Evolutionary conservation across 352 stramenopile species (phyloP).

Genomic region (Phytopythium boreale): DNA sequence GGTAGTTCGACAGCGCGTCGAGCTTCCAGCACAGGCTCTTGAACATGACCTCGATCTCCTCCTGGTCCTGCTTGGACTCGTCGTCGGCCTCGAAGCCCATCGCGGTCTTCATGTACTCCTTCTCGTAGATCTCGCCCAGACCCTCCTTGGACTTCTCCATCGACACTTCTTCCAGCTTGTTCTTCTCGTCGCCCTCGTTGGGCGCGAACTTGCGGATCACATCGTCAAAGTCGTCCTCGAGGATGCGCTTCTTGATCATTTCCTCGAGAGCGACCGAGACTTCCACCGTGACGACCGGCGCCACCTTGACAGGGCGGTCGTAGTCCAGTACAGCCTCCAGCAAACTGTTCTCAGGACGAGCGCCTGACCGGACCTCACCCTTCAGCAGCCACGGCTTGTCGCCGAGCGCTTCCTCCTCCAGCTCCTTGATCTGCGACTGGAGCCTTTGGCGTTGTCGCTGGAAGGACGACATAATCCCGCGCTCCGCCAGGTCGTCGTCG

Average conservation of each 20-base stretch:
- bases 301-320: constrained; percentile 88
- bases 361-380: constrained; percentile 85
- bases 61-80: constrained; percentile 90
- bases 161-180: constrained; percentile 91
- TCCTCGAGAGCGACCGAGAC: constrained; percentile 91
- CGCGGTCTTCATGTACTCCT: constrained; percentile 95
- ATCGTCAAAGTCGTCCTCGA: constrained; percentile 95
- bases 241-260: constrained; percentile 93
- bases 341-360: constrained; percentile 91
- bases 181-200: constrained; percentile 73
- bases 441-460: constrained; percentile 63
- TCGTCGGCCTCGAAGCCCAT: constrained; percentile 92
- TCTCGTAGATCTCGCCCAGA: constrained; percentile 94
- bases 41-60: constrained; percentile 94
- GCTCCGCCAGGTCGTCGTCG: constrained; percentile 69
- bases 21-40: constrained; percentile 94
- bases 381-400: constrained; percentile 94
- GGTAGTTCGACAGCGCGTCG: constrained; percentile 94
- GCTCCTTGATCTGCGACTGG: constrained; percentile 81
- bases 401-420: constrained; percentile 87
- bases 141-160: constrained; percentile 91
- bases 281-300: constrained; percentile 91
- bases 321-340: constrained; percentile 93
- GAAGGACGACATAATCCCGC: constrained; percentile 78
- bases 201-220: constrained; percentile 88